Evolutionary conservation across 208 protist genomes (phyloP).

Genomic region (Leishmania lainsoni): DNA sequence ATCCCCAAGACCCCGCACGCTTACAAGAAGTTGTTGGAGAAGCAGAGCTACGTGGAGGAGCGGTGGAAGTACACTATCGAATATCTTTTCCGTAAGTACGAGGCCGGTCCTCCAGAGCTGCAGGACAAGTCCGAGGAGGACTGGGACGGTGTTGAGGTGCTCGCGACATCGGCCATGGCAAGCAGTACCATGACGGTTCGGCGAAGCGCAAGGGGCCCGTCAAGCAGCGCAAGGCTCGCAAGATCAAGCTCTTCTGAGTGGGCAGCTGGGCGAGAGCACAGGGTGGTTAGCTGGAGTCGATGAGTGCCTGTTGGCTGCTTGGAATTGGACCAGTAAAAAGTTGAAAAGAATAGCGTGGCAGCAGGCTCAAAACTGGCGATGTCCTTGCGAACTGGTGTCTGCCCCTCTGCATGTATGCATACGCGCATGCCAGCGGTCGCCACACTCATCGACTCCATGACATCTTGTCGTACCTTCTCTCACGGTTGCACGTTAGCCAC

Average conservation of each 20-base stretch:
- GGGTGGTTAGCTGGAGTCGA: not conserved
- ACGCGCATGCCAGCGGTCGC: not conserved
- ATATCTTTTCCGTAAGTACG: conserved; percentile 89
- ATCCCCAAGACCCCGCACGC: conserved; percentile 80
- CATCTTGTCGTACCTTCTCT: not conserved
- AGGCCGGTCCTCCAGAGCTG: conserved; percentile 80
- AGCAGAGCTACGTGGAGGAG: conserved; percentile 90
- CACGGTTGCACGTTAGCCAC: not conserved
- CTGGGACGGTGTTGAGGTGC: conserved; percentile 77
- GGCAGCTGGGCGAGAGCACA: not conserved
- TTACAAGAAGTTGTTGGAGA: conserved; percentile 83
- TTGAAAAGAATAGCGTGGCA: not conserved
- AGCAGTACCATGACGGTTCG: conserved; percentile 37
- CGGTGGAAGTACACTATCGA: conserved; percentile 91
- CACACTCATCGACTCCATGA: not conserved
- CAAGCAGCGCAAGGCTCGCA: conserved; percentile 88
- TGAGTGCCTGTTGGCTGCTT: not conserved
- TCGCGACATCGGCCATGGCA: conserved; percentile 32
- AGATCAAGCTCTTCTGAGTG: conserved; percentile 87
- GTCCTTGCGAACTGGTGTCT: not conserved
- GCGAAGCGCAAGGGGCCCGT: conserved; percentile 75
- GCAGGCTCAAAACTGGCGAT: not conserved
- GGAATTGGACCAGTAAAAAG: not conserved
- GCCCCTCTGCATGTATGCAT: not conserved
- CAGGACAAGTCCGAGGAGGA: conserved; percentile 63